Percentiles rank a stretch among this genome's conserved stretches.
phyloP scores from a whole-genome alignment of 371 early-diverging fungal genomes.

The Dichotomocladium elegans region DNA sequence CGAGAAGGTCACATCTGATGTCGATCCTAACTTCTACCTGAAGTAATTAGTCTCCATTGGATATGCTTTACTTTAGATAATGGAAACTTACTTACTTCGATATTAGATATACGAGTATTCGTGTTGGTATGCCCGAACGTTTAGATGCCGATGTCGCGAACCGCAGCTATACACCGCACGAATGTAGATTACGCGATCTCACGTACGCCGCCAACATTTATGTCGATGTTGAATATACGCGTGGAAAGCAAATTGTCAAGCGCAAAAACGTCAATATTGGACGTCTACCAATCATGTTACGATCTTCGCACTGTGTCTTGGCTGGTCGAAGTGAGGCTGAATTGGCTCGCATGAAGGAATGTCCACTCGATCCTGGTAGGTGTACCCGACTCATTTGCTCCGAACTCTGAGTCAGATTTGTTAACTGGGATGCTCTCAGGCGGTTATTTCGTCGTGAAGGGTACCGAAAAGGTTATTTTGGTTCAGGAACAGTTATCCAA shows the following conservation, averaged over 20 bases:
- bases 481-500: conserved; percentile 99
- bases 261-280: conserved; percentile 92
- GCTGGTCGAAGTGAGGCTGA: conserved; percentile 76
- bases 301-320: conserved; percentile 88
- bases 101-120: conserved; percentile 86
- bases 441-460: conserved; percentile 99
- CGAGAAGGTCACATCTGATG: conserved; percentile 95
- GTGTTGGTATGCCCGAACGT: conserved; percentile 86
- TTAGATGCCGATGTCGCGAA: conserved; percentile 75
- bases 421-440: conserved; percentile 48
- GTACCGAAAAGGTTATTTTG: conserved; percentile 98
- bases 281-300: conserved; percentile 99
- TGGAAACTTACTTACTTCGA: not conserved
- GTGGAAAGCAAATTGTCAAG: conserved; percentile 84
- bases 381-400: not conserved
- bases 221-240: conserved; percentile 97
- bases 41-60: conserved; percentile 52
- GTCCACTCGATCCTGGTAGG: conserved; percentile 95
- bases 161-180: conserved; percentile 92
- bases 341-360: conserved; percentile 88
- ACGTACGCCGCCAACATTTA: conserved; percentile 96
- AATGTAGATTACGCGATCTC: conserved; percentile 98
- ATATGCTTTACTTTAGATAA: not conserved
- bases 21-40: conserved; percentile 96
- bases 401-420: conserved; percentile 10